Evolutionary conservation across 176 grass and related monocot species (phyloP).

Genomic region (Panicum miliaceum): DNA sequence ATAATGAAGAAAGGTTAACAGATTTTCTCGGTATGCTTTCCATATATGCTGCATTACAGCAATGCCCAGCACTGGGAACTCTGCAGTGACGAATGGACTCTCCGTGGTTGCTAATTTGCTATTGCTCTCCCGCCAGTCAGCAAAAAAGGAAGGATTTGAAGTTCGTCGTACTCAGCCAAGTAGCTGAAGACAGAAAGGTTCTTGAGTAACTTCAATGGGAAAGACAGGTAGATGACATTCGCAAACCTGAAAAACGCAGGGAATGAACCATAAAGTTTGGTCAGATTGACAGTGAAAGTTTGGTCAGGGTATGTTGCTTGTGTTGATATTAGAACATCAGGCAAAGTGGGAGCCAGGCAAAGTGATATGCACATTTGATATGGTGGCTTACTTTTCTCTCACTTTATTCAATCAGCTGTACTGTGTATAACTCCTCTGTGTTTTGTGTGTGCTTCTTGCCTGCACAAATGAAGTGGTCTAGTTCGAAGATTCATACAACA

Average conservation of each 20-base stretch:
- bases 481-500: too few relatives aligned
- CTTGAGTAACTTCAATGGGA: neutral
- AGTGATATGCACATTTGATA: neutral
- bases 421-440: neutral
- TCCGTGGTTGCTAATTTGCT: neutral
- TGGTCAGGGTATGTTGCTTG: neutral
- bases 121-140: neutral
- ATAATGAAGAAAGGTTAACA: slow-evolving; percentile 25
- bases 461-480: neutral
- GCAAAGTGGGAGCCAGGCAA: neutral
- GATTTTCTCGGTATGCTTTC: slow-evolving; percentile 43
- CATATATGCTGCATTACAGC: slow-evolving; percentile 20
- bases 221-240: slow-evolving; percentile 7
- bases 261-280: slow-evolving; percentile 17
- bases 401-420: neutral
- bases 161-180: neutral
- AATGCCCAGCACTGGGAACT: neutral
- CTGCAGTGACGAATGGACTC: neutral
- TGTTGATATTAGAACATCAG: neutral
- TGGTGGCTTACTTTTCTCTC: neutral
- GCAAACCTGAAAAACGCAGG: neutral
- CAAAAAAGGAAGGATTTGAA: neutral
- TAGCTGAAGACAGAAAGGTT: neutral
- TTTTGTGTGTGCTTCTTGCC: neutral
- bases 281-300: neutral